Evolutionary conservation across 768 basidiomycete genomes (phyloP).

Genomic region (Mycena galopus): DNA sequence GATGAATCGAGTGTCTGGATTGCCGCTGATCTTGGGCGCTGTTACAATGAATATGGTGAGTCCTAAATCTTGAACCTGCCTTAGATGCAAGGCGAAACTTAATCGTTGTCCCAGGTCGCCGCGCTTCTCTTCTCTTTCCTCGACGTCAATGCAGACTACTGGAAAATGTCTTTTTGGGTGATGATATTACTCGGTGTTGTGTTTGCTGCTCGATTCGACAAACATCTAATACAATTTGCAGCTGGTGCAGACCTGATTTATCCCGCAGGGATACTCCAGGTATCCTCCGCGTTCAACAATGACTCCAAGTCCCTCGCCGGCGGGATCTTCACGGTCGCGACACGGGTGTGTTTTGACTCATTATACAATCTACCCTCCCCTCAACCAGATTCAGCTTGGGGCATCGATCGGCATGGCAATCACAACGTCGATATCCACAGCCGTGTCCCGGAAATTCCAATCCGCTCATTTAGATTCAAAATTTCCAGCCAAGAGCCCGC

Average conservation of each 20-base stretch:
- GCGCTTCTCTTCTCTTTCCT: constrained; percentile 3
- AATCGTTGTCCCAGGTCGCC: not conserved
- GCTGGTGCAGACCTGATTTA: constrained; percentile 45
- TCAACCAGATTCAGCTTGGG: constrained; percentile 1
- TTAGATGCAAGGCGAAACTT: too few species aligned
- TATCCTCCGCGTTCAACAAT: constrained; percentile 42
- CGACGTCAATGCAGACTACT: not conserved
- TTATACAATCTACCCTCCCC: not conserved
- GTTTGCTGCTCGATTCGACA: not conserved
- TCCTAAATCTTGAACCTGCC: not conserved
- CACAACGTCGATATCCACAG: not conserved
- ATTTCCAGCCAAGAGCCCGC: not conserved
- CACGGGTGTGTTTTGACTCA: constrained; percentile 34
- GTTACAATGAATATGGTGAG: not conserved
- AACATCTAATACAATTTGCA: not conserved
- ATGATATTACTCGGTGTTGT: constrained; percentile 4
- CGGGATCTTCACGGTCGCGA: constrained; percentile 49
- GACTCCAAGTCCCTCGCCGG: constrained; percentile 49
- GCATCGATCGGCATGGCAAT: constrained; percentile 6
- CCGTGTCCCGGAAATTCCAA: not conserved
- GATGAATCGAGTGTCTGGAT: not conserved
- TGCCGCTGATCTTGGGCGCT: not conserved
- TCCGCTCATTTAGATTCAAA: not conserved
- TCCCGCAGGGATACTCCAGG: constrained; percentile 45
- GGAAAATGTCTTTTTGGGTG: not conserved